These are phyloP conservation scores for Boletales sp. DNA, from an alignment of 768 basidiomycete genomes.

Conservation along the genomic window DNA sequence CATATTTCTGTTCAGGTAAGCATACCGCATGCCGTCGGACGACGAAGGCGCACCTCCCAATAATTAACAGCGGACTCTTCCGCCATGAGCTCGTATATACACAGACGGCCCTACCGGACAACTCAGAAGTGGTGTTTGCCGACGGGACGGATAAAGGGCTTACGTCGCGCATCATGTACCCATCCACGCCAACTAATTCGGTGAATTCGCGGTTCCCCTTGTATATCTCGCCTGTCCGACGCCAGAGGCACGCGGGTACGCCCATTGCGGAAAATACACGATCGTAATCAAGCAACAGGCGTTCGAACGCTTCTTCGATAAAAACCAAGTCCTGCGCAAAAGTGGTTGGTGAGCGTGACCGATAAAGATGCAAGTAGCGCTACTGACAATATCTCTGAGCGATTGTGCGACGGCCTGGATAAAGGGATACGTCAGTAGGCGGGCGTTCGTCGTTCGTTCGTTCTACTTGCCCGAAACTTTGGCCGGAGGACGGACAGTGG, in stretches of 20 bases:
- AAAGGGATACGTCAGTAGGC: not conserved
- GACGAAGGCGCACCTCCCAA: constrained; percentile 70
- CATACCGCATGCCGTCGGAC: not conserved
- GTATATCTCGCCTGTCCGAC: constrained; percentile 96
- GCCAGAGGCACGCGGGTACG: constrained; percentile 95
- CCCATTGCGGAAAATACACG: constrained; percentile 94
- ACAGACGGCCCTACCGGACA: constrained; percentile 67
- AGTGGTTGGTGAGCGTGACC: not conserved
- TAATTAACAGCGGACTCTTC: constrained; percentile 96
- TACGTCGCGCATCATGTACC: constrained; percentile 84
- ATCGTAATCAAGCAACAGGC: constrained; percentile 91
- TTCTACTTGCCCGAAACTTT: constrained; percentile 66
- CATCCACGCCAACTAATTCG: constrained; percentile 83
- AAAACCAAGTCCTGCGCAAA: constrained; percentile 79
- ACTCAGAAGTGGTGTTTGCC: not conserved
- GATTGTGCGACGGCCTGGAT: constrained; percentile 73
- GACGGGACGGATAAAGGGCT: constrained; percentile 20
- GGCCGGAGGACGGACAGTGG: constrained; percentile 82
- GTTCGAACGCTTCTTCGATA: constrained; percentile 97
- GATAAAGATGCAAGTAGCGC: not conserved
- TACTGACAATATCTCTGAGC: constrained; percentile 71
- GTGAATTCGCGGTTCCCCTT: constrained; percentile 97
- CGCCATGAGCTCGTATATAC: constrained; percentile 98
- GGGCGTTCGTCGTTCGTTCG: not conserved
- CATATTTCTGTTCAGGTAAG: constrained; percentile 72